Evolutionary conservation across 805 yeast species (phyloP).

Genomic region (Candida oleophila): DNA sequence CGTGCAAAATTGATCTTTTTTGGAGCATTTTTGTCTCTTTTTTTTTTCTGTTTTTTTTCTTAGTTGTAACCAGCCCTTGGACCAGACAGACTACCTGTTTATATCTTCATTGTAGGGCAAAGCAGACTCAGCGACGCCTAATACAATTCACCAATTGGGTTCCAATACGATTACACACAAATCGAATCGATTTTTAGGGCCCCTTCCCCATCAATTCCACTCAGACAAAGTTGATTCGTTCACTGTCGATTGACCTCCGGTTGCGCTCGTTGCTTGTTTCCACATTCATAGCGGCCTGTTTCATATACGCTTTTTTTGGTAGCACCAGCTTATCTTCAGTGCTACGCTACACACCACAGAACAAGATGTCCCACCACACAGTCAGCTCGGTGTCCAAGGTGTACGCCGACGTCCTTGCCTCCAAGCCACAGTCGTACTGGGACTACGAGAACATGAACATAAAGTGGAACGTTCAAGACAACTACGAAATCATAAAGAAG

Average conservation of each 20-base stretch:
- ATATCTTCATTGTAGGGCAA: too few species aligned
- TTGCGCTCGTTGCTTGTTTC: not conserved
- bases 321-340: not conserved
- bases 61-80: too few species aligned
- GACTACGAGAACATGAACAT: conserved; percentile 72
- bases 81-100: too few species aligned
- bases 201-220: not conserved
- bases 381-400: conserved; percentile 67
- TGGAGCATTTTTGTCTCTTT: not conserved
- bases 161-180: too few species aligned
- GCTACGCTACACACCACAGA: not conserved
- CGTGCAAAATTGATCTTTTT: not conserved
- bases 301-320: not conserved
- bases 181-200: too few species aligned
- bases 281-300: not conserved
- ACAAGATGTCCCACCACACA: conserved; percentile 14
- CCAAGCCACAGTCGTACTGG: conserved; percentile 82
- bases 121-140: too few species aligned
- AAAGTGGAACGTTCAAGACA: conserved; percentile 82
- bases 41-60: not conserved
- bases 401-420: conserved; percentile 74
- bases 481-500: conserved; percentile 75
- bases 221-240: not conserved
- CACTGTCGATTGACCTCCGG: not conserved
- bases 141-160: too few species aligned